These are phyloP conservation scores for Papiliotrema laurentii DNA, from an alignment of 1,284 basidiomycete species.

Conservation along the genomic window DNA sequence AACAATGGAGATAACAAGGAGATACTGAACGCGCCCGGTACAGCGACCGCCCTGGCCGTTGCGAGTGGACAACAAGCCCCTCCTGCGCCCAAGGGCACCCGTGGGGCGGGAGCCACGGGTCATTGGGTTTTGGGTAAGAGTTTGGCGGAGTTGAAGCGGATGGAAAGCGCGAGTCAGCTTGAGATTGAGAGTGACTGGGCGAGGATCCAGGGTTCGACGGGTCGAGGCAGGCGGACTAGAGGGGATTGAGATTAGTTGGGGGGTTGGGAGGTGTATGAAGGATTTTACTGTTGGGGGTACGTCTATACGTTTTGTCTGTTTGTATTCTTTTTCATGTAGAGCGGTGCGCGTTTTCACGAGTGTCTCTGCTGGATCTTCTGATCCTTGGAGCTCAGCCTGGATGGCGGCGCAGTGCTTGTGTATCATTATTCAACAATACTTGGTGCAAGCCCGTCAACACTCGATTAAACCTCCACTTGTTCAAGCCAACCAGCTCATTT, in stretches of 20 bases:
- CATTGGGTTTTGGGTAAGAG: conserved; percentile 44
- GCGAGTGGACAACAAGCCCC: conserved; percentile 29
- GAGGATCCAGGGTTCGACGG: conserved; percentile 39
- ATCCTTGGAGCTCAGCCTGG: no score
- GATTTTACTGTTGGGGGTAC: no score
- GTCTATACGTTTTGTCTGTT: no score
- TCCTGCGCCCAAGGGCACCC: conserved; percentile 15
- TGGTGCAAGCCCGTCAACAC: no score
- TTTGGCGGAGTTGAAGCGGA: conserved; percentile 43
- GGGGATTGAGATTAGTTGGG: conserved; percentile 32
- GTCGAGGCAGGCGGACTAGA: conserved; percentile 34
- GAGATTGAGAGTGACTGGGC: conserved; percentile 47
- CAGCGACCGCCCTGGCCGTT: conserved; percentile 32
- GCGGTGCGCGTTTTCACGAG: no score
- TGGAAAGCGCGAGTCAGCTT: conserved; percentile 42
- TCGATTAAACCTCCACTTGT: no score
- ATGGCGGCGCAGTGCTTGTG: no score
- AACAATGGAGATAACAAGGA: conserved; percentile 24
- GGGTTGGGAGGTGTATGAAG: no score
- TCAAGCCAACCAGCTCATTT: no score
- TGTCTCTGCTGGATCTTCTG: no score
- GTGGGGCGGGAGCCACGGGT: conserved; percentile 32
- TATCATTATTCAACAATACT: no score
- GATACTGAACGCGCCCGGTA: conserved; percentile 30
- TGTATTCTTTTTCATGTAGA: no score